Percentiles rank a stretch among this genome's conserved stretches.
Evolutionary conservation across 2,329 filamentous ascomycete species (phyloP).

Genomic region (Pleomassaria siparia): DNA sequence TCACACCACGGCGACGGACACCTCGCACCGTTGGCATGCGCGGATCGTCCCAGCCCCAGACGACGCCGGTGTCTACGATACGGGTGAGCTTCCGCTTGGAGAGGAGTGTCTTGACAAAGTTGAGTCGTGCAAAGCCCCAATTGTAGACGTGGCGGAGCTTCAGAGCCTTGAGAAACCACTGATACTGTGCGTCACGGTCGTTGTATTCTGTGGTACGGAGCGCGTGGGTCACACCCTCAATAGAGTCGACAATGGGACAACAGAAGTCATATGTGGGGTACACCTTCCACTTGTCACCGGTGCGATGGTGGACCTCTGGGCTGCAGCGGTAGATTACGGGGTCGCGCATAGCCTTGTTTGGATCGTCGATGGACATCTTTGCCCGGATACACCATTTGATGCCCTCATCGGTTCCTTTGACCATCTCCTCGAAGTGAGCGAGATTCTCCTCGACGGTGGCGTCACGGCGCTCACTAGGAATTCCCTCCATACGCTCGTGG

Average conservation of each 20-base stretch:
- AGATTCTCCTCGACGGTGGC: conserved; percentile 80
- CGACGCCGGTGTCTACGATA: conserved; percentile 73
- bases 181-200: conserved; percentile 82
- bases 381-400: conserved; percentile 88
- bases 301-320: conserved; percentile 70
- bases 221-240: conserved; percentile 82
- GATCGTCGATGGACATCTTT: conserved; percentile 87
- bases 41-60: conserved; percentile 85
- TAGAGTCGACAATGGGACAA: conserved; percentile 76
- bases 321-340: conserved; percentile 98
- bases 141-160: conserved; percentile 76
- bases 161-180: conserved; percentile 78
- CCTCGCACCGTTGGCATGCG: conserved; percentile 84
- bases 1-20: conserved; percentile 76
- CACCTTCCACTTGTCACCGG: conserved; percentile 77
- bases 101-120: conserved; percentile 79
- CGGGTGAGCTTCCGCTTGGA: conserved; percentile 87
- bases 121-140: conserved; percentile 83
- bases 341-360: conserved; percentile 94
- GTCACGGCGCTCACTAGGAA: conserved; percentile 79
- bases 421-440: conserved; percentile 90
- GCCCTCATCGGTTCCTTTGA: conserved; percentile 76
- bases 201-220: conserved; percentile 85
- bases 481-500: conserved; percentile 78
- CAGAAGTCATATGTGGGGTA: conserved; percentile 89